Conservation (phyloP, 306 rosid species). For the Acacia crassicarpa region DNA sequence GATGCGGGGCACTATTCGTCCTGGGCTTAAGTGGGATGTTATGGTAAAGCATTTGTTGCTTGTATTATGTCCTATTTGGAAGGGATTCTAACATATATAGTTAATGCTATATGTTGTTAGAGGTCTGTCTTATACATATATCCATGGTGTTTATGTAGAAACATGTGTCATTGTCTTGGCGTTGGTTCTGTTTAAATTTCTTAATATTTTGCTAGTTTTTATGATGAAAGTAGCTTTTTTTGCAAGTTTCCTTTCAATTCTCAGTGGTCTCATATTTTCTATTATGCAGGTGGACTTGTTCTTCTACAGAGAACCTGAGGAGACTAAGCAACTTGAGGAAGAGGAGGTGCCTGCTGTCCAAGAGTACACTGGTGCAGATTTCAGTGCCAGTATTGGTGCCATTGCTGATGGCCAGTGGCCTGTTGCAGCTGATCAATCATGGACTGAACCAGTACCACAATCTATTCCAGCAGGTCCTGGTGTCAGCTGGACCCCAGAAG, state of each 20-base stretch:
- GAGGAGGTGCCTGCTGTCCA: slow-evolving; percentile 51
- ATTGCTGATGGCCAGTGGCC: slow-evolving; percentile 42
- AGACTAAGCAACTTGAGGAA: slow-evolving; percentile 70
- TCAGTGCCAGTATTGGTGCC: slow-evolving; percentile 28
- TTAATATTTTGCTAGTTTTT: background rate
- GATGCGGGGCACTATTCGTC: slow-evolving; percentile 76
- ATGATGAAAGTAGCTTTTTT: background rate
- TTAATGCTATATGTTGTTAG: background rate
- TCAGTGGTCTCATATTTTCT: background rate
- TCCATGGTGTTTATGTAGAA: background rate
- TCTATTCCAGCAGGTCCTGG: slow-evolving; percentile 33
- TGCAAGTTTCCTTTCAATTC: background rate
- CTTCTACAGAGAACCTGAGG: slow-evolving; percentile 92
- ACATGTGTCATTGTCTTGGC: background rate
- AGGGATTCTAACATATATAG: background rate
- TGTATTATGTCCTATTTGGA: background rate
- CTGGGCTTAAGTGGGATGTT: slow-evolving; percentile 76
- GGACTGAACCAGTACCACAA: slow-evolving; percentile 25
- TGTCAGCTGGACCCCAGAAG: slow-evolving; percentile 31
- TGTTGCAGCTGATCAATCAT: slow-evolving; percentile 29
- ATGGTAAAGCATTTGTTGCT: slow-evolving; percentile 51
- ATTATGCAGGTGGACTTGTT: slow-evolving; percentile 73
- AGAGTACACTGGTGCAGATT: slow-evolving; percentile 53
- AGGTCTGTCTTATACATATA: background rate
- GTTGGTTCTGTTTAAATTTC: background rate